Evolutionary conservation across 192 early-diverging fungal genomes (phyloP).

Genomic region (Diversispora epigaea): DNA sequence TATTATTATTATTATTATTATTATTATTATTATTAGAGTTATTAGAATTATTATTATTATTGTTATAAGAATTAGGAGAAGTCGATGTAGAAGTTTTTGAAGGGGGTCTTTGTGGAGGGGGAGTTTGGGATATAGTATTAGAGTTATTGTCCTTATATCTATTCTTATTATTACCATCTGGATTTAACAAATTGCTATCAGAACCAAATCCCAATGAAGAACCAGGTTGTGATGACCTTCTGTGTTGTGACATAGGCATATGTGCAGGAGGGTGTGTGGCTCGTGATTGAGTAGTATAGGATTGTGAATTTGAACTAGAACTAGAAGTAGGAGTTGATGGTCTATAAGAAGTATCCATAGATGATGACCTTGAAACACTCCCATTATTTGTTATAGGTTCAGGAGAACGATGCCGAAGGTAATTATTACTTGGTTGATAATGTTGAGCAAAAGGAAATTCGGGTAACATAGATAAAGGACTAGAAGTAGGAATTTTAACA

Average conservation of each 20-base stretch:
- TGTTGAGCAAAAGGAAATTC: slow-evolving; percentile 23
- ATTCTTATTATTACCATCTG: slow-evolving; percentile 10
- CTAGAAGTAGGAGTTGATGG: not conserved
- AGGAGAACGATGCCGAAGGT: slow-evolving; percentile 26
- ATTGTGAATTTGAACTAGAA: not conserved
- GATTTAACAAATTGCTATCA: slow-evolving; percentile 31
- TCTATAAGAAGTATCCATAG: slow-evolving; percentile 1
- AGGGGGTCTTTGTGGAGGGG: slow-evolving; percentile 1
- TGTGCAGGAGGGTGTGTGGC: not conserved
- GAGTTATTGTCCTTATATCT: slow-evolving; percentile 12
- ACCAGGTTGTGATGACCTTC: slow-evolving; percentile 19
- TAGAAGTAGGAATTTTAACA: slow-evolving; percentile 21
- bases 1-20: no score
- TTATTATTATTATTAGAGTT: no score
- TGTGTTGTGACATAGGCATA: slow-evolving; percentile 3
- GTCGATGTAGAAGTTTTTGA: slow-evolving; percentile 8
- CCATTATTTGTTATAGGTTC: slow-evolving; percentile 11
- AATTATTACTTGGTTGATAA: slow-evolving; percentile 21
- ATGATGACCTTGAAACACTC: not conserved
- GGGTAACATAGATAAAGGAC: slow-evolving; percentile 25
- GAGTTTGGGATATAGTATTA: not conserved
- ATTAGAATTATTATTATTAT: no score
- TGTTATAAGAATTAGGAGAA: not conserved
- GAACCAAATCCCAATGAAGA: slow-evolving; percentile 27
- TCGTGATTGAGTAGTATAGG: not conserved